Percentiles rank a stretch among this genome's conserved stretches.
phyloP scores from a whole-genome alignment of 768 basidiomycete species.

The Hypsizygus marmoreus region DNA sequence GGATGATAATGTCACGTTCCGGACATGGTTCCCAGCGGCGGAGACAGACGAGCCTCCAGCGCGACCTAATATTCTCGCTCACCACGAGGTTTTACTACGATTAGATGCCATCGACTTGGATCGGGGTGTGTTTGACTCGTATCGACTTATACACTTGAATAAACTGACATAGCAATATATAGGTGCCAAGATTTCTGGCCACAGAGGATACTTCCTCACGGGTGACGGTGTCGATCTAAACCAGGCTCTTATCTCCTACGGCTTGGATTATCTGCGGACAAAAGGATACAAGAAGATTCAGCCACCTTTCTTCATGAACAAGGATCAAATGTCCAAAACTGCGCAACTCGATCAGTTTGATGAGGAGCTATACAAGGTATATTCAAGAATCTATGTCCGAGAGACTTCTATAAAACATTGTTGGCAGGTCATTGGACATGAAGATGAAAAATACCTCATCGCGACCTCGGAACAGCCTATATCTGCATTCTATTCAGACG shows the following conservation, averaged over 20 bases:
- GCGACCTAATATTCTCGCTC: constrained; percentile 83
- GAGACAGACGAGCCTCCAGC: constrained; percentile 71
- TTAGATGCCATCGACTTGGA: constrained; percentile 97
- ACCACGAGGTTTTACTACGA: constrained; percentile 93
- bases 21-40: constrained; percentile 86
- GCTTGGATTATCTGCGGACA: constrained; percentile 87
- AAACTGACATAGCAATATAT: neutral
- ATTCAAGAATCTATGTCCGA: constrained; percentile 5
- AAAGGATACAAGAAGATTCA: constrained; percentile 91
- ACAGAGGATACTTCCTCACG: constrained; percentile 95
- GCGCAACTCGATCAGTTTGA: constrained; percentile 98
- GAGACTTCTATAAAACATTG: neutral
- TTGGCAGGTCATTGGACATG: constrained; percentile 74
- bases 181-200: constrained; percentile 93
- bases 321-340: constrained; percentile 95
- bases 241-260: constrained; percentile 93
- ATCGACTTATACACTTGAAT: neutral
- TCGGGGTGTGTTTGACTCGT: constrained; percentile 60
- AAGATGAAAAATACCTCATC: constrained; percentile 98
- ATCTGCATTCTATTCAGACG: constrained; percentile 92
- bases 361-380: constrained; percentile 95
- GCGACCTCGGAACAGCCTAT: constrained; percentile 99
- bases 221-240: constrained; percentile 97
- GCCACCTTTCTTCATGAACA: constrained; percentile 98
- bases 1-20: constrained; percentile 87